Base-by-base conservation (phyloP, 2,329 filamentous ascomycete species). In the Saccharata proteae region DNA sequence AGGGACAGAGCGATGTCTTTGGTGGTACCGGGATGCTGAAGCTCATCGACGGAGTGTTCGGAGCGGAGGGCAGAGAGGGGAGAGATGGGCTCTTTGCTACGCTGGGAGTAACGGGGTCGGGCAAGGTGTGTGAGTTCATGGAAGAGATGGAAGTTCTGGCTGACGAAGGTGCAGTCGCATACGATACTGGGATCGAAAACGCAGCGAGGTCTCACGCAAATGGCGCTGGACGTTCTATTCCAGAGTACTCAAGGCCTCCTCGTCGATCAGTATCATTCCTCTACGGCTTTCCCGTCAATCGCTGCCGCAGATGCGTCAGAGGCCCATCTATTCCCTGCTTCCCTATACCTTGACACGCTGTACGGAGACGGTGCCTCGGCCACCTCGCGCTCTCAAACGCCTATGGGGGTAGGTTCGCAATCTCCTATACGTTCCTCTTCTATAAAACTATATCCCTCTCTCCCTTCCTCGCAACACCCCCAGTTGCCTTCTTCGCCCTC, bases 81-180 rank as follows among this genome's bases (percentile, higher is more conserved):
- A 78, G 84, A 41, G 88, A 96, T 67, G 86, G 83, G 7, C 61
- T 96, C 34, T 63, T 98, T 32, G 90, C 90, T 17, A 96, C 90
- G 5, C 58, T 98, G 36, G 90, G 90, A 11, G 85, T 94, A 25
- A 94, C 88, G 6, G 90, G 90, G 9, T 94, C 86, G 29, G 90
- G 90, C 55, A 98, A 98, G 76, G 88, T 93, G 48, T 26, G 31
- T 8, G 12, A 25, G 12, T n/a, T 10, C 10, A n/a, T 17, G 14
- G 21, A 25, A 3, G 3, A 26, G 15, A 20, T 9, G n/a, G 8
- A 12, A 26, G 16, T 6, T 26, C 16, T n/a, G 16, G 16, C 21
- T 33, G n/a, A 16, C 8, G 23, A 37, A 14, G 13, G 15, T 22
- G 13, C 49, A 94, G 88, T 92, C 83, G 40, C 88, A 98, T 54